These are phyloP conservation scores for Boletus rubroflammeus DNA, from an alignment of 768 basidiomycete species.

Conservation along the genomic window DNA sequence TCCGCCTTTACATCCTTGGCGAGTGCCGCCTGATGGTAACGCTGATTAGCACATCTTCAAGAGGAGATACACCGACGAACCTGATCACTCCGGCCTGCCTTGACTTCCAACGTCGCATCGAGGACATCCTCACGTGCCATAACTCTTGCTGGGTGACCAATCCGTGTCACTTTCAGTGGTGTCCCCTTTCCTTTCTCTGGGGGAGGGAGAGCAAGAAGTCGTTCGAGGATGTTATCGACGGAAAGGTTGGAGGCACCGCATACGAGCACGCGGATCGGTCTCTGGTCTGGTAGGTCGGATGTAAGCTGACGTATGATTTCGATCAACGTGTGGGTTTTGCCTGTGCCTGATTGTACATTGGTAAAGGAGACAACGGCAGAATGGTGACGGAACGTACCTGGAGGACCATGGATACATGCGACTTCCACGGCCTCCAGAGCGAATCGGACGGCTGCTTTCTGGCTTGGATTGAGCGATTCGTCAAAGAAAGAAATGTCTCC, in stretches of 20 bases:
- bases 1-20: conserved; percentile 89
- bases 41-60: neutral
- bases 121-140: conserved; percentile 67
- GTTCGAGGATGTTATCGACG: conserved; percentile 92
- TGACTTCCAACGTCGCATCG: conserved; percentile 67
- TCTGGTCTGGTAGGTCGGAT: conserved; percentile 39
- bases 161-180: conserved; percentile 65
- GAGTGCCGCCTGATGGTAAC: conserved; percentile 59
- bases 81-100: conserved; percentile 72
- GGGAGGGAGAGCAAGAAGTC: conserved; percentile 63
- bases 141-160: conserved; percentile 94
- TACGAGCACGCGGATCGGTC: conserved; percentile 66
- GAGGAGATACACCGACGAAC: conserved; percentile 25
- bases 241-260: conserved; percentile 94
- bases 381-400: conserved; percentile 46
- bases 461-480: conserved; percentile 71
- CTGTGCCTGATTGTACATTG: conserved; percentile 54
- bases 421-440: conserved; percentile 78
- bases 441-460: conserved; percentile 79
- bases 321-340: conserved; percentile 94
- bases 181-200: conserved; percentile 43
- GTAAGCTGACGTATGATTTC: conserved; percentile 88
- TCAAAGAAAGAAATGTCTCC: conserved; percentile 66
- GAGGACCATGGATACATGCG: conserved; percentile 96
- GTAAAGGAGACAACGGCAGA: neutral